A percentile compares a stretch with the other conserved stretches of the same genome.
Evolutionary conservation across 1,139 yeast genomes (phyloP).

Genomic region (Petasospora fabianii): DNA sequence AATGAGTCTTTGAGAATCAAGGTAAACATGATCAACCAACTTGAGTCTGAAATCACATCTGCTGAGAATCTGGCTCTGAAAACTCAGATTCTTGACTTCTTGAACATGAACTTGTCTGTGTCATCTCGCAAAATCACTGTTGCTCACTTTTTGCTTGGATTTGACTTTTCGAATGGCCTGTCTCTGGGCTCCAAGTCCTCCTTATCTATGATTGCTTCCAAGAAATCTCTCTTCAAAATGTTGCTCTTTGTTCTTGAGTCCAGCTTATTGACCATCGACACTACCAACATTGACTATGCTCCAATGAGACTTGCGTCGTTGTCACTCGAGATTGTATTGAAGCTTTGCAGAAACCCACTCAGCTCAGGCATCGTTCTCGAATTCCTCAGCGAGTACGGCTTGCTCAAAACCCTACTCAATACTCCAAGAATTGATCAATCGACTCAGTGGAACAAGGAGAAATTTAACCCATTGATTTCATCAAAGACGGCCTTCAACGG

Average conservation of each 20-base stretch:
- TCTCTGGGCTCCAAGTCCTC: slow-evolving; percentile 37
- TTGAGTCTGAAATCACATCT: slow-evolving; percentile 44
- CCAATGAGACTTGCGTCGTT: slow-evolving; percentile 56
- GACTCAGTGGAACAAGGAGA: slow-evolving; percentile 49
- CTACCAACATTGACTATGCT: slow-evolving; percentile 44
- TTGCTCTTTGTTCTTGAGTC: slow-evolving; percentile 48
- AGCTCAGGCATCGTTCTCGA: slow-evolving; percentile 52
- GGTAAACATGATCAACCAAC: slow-evolving; percentile 67
- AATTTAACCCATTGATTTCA: slow-evolving; percentile 42
- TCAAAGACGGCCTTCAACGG: slow-evolving; percentile 37
- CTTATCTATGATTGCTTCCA: slow-evolving; percentile 48
- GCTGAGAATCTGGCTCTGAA: slow-evolving; percentile 45
- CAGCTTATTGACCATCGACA: slow-evolving; percentile 42
- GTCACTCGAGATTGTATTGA: slow-evolving; percentile 57
- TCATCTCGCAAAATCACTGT: slow-evolving; percentile 43
- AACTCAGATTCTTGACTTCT: slow-evolving; percentile 53
- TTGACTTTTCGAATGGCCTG: slow-evolving; percentile 43
- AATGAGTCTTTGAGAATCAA: slow-evolving; percentile 69
- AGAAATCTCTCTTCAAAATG: slow-evolving; percentile 52
- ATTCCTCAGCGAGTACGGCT: slow-evolving; percentile 46
- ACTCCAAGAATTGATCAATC: slow-evolving; percentile 45
- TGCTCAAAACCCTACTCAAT: slow-evolving; percentile 50
- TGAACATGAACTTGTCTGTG: slow-evolving; percentile 46
- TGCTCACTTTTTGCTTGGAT: slow-evolving; percentile 78
- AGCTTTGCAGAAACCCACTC: slow-evolving; percentile 51